Base-by-base conservation (phyloP, 495 filamentous ascomycete genomes). In the Neurospora sp. region DNA sequence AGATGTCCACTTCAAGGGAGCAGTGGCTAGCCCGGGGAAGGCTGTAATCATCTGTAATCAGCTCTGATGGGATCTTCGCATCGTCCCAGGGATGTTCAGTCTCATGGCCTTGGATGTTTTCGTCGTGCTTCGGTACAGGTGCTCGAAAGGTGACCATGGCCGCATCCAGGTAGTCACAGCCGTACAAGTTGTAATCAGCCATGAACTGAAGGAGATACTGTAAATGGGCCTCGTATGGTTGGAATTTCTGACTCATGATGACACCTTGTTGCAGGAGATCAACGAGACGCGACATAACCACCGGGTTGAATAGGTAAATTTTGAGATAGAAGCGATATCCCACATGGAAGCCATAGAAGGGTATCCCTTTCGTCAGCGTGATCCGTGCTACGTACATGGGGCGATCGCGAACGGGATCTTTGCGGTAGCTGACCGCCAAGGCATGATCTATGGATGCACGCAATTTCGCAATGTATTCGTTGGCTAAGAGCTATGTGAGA, bases 131-230 rank as follows among this genome's bases (percentile, higher is more conserved):
- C 3, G 96, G 95, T 9, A 98, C 85, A 5, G 94, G 93, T 42
- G 83, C 82, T 70, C 96, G 88, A 76, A 97, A 98, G 46, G 79
- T 85, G 38, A 88, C 87, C 59, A 88, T 91, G 11, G 72, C 73
- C 5, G 79, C 79, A 44, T 86, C 82, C 79, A 99, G 90, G 77
- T 93, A 97, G 39, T 88, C 90, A 78, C 96, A 99, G 12, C 96
- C 96, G 78, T 95, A 97, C 75, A 99, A 85, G 75, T 97, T 98
- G 85, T 94, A 98, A 78, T 99, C 96, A 75, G 91, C 92, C 95
- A 98, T 97, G 89, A 96, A 98, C 83, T 98, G 96, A 2, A 94
- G 87, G 10, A 97, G 81, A 81, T 92, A 98, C 80, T 96, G 91
- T 53, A 98, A 80, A 81, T 98, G 96, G 68, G 91, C 93, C 81